A percentile compares a stretch with the other conserved stretches of the same genome.
Conservation (phyloP, 2,329 filamentous ascomycete genomes). For the Dothideomycetes sp. region DNA sequence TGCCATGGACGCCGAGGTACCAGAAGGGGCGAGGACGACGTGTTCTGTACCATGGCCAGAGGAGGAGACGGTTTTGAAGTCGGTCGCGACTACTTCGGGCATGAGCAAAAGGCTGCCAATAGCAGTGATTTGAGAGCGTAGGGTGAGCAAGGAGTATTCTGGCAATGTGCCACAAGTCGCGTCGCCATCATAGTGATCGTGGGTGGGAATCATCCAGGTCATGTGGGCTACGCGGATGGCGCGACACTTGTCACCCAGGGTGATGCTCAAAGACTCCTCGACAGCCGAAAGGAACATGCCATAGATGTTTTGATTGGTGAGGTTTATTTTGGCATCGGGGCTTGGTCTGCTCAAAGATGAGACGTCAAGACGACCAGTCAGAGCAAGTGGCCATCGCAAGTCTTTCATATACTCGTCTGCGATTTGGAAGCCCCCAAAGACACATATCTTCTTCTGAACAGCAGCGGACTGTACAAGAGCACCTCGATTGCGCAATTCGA, state of each 20-base stretch:
- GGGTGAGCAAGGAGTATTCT: constrained; percentile 1
- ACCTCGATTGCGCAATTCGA: not conserved
- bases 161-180: not conserved
- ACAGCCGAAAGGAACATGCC: constrained; percentile 6
- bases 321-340: constrained; percentile 2
- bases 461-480: constrained; percentile 4
- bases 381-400: constrained; percentile 3
- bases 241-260: not conserved
- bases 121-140: constrained; percentile 7
- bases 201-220: constrained; percentile 4
- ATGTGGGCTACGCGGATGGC: constrained; percentile 4
- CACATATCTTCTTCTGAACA: constrained; percentile 7
- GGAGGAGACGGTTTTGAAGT: not conserved
- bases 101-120: constrained; percentile 6
- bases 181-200: not conserved
- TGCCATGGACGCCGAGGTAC: constrained; percentile 2
- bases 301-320: constrained; percentile 7
- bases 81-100: constrained; percentile 2
- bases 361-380: constrained; percentile 2
- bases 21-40: constrained; percentile 7
- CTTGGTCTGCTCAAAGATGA: constrained; percentile 1
- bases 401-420: constrained; percentile 5
- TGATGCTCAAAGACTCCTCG: constrained; percentile 5
- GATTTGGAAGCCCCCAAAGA: constrained; percentile 5
- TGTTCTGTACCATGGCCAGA: not conserved